Conservation (phyloP, 1,284 basidiomycete species). For the Heliocybe sulcata region DNA sequence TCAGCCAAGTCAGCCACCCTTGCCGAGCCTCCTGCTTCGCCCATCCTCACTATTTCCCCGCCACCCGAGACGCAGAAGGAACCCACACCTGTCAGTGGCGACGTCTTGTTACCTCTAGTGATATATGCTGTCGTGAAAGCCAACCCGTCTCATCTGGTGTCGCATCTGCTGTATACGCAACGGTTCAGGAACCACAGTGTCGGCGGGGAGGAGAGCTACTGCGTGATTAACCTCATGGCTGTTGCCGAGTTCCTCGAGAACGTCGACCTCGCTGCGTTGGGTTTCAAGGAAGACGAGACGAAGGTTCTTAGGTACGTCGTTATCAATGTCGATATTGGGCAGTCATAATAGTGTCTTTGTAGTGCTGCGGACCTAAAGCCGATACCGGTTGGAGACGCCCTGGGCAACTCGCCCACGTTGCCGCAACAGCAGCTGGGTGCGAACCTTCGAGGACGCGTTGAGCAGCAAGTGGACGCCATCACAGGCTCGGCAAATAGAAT, state of each 20-base stretch:
- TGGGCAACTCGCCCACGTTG: conserved; percentile 19
- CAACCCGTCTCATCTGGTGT: conserved; percentile 81
- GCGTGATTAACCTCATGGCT: conserved; percentile 89
- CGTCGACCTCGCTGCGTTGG: conserved; percentile 79
- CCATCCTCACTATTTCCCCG: conserved; percentile 20
- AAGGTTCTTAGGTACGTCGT: conserved; percentile 45
- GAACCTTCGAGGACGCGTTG: conserved; percentile 66
- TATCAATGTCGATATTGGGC: conserved; percentile 1
- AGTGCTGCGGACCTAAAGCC: conserved; percentile 74
- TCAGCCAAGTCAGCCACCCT: neutral
- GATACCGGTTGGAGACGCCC: conserved; percentile 46
- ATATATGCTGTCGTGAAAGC: conserved; percentile 89
- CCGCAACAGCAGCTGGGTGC: conserved; percentile 27
- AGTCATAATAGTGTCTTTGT: conserved; percentile 3
- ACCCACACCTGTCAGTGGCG: conserved; percentile 55
- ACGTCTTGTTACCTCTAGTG: conserved; percentile 81
- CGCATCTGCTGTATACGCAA: conserved; percentile 82
- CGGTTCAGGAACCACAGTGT: conserved; percentile 74
- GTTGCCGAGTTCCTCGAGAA: conserved; percentile 92
- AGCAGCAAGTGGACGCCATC: conserved; percentile 78
- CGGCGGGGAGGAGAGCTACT: conserved; percentile 84
- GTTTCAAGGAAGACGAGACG: conserved; percentile 61
- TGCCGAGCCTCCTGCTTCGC: conserved; percentile 10
- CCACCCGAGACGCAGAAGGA: conserved; percentile 14
- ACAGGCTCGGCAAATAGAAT: conserved; percentile 83